These are phyloP conservation scores for Chlorencoelia australis DNA, from an alignment of 2,329 filamentous ascomycete species.

Conservation along the genomic window DNA sequence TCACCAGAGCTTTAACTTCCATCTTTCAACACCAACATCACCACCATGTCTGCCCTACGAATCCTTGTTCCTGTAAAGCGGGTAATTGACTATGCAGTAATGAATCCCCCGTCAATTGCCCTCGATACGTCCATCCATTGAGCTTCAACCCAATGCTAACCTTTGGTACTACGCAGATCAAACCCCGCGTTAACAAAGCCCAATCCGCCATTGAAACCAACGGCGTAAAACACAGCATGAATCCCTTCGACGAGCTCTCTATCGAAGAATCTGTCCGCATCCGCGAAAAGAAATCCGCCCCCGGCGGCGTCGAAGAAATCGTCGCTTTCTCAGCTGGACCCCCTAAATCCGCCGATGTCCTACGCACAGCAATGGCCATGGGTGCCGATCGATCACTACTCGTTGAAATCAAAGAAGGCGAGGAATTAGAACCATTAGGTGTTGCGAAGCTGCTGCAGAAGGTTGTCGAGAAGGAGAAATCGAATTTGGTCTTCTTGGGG, in stretches of 20 bases:
- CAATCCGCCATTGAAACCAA: slow-evolving; percentile 83
- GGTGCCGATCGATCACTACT: slow-evolving; percentile 88
- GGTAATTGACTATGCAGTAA: slow-evolving; percentile 79
- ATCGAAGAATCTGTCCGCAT: slow-evolving; percentile 93
- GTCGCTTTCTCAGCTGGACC: slow-evolving; percentile 83
- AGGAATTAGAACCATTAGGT: slow-evolving; percentile 76
- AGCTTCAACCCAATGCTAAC: neutral
- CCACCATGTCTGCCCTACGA: slow-evolving; percentile 53
- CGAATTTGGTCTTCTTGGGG: slow-evolving; percentile 85
- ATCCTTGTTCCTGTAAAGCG: slow-evolving; percentile 75
- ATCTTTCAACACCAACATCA: neutral
- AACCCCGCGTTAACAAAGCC: slow-evolving; percentile 59
- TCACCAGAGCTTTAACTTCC: too few relatives aligned
- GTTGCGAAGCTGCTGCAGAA: slow-evolving; percentile 82
- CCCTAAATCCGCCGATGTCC: slow-evolving; percentile 73
- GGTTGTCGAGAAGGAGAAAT: slow-evolving; percentile 72
- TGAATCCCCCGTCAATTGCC: slow-evolving; percentile 24
- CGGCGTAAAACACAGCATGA: slow-evolving; percentile 95
- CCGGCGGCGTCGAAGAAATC: slow-evolving; percentile 78
- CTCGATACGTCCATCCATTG: neutral
- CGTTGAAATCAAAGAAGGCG: slow-evolving; percentile 67
- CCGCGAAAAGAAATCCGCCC: slow-evolving; percentile 70
- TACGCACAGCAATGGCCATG: slow-evolving; percentile 98
- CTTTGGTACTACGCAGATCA: too few relatives aligned
- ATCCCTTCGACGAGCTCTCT: slow-evolving; percentile 97